phyloP scores from a whole-genome alignment of 441 rosid genomes.

The Brassica hybrid region DNA sequence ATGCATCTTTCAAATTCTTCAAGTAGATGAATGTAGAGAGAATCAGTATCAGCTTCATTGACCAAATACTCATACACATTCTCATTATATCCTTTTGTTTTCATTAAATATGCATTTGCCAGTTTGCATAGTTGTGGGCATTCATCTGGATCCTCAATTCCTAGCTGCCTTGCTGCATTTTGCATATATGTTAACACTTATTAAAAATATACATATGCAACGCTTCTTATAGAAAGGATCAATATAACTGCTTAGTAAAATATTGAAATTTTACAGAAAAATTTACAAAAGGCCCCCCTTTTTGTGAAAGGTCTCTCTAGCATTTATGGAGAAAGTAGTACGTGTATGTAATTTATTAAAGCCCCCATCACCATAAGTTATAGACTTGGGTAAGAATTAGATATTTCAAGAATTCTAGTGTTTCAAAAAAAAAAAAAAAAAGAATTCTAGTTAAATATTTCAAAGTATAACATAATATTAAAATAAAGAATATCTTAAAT shows the following conservation, averaged over 20 bases:
- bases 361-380: neutral
- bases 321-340: neutral
- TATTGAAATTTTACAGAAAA: too few species aligned
- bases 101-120: constrained; percentile 62
- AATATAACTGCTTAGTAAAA: too few species aligned
- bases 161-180: constrained; percentile 75
- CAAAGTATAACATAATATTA: neutral
- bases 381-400: neutral
- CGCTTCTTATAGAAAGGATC: too few species aligned
- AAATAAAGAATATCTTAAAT: neutral
- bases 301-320: neutral
- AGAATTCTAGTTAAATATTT: too few species aligned
- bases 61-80: constrained; percentile 56
- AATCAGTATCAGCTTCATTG: constrained; percentile 53
- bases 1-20: constrained; percentile 81
- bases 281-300: neutral
- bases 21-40: constrained; percentile 57
- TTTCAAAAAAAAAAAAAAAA: too few species aligned
- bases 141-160: constrained; percentile 66
- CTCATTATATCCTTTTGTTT: constrained; percentile 59
- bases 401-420: too few species aligned
- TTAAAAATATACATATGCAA: neutral
- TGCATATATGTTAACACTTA: neutral
- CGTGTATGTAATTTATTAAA: neutral
- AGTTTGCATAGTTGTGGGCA: constrained; percentile 72